Evolutionary conservation across 441 rosid species (phyloP).

Genomic region (Erodium chrysanthum): DNA sequence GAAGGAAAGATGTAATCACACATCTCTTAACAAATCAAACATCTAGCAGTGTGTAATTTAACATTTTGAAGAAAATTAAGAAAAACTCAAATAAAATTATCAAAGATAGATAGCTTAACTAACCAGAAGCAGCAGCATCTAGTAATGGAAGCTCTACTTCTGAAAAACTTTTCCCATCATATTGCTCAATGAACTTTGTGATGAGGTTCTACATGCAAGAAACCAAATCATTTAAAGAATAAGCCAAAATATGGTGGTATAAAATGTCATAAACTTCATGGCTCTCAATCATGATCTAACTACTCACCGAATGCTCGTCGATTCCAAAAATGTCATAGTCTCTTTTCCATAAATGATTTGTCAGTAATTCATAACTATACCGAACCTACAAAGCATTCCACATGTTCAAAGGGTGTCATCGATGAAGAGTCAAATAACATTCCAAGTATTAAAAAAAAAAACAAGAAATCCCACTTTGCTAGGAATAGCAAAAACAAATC

Average conservation of each 20-base stretch:
- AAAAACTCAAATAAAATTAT: constrained; percentile 8
- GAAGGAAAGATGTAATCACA: constrained; percentile 2
- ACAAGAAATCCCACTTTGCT: background rate
- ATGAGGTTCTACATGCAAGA: constrained; percentile 45
- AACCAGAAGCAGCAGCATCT: constrained; percentile 44
- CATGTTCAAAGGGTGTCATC: constrained; percentile 9
- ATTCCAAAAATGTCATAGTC: constrained; percentile 70
- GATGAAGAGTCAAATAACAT: background rate
- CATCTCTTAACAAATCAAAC: background rate
- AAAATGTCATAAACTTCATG: background rate
- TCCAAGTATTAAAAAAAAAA: background rate
- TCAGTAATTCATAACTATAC: constrained; percentile 75
- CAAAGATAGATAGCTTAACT: constrained; percentile 19
- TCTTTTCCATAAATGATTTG: constrained; percentile 67
- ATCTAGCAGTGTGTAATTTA: background rate
- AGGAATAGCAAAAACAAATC: background rate
- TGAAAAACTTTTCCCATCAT: constrained; percentile 40
- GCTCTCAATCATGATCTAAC: constrained; percentile 8
- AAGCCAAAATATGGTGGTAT: constrained; percentile 7
- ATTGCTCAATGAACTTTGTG: constrained; percentile 36
- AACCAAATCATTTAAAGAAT: constrained; percentile 17
- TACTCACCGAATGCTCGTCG: constrained; percentile 73
- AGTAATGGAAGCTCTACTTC: constrained; percentile 57
- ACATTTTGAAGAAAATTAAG: constrained; percentile 4
- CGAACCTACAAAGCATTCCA: constrained; percentile 42